Percentiles rank a stretch among this genome's conserved stretches.
These are phyloP conservation scores for Suhomyces vadensis DNA, from an alignment of 805 yeast genomes.

Conservation along the genomic window DNA sequence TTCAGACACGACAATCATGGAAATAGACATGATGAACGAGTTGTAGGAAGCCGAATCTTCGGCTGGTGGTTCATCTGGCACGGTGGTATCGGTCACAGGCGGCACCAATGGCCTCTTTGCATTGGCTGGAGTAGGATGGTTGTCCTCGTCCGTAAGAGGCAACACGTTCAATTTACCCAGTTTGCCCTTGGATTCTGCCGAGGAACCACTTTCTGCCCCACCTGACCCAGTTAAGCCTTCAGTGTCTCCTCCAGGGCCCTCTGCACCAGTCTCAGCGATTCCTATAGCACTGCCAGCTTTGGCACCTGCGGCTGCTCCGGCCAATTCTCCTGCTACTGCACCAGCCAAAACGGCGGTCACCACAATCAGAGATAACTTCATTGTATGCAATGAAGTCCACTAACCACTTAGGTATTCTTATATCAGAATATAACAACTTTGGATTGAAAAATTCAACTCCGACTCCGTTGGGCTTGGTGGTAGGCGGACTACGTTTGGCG, in stretches of 20 bases:
- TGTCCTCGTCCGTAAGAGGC: slow-evolving; percentile 25
- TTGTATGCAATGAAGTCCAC: not conserved
- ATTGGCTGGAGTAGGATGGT: slow-evolving; percentile 27
- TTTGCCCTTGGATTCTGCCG: not conserved
- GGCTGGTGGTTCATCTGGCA: slow-evolving; percentile 13
- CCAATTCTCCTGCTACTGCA: not conserved
- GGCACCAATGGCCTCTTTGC: slow-evolving; percentile 24
- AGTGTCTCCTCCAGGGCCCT: not conserved
- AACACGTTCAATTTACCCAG: slow-evolving; percentile 19
- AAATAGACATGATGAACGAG: slow-evolving; percentile 74
- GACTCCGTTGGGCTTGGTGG: slow-evolving; percentile 6
- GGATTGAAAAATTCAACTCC: slow-evolving; percentile 5
- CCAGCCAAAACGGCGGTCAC: not conserved
- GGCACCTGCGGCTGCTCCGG: slow-evolving; percentile 1
- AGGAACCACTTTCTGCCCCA: no score
- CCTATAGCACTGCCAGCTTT: not conserved
- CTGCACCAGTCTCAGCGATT: not conserved
- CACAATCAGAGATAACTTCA: slow-evolving; percentile 4
- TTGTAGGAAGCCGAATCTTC: slow-evolving; percentile 24
- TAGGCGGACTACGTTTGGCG: slow-evolving; percentile 3
- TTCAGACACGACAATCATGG: slow-evolving; percentile 94
- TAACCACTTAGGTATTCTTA: not conserved
- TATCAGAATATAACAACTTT: not conserved
- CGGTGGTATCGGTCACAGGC: not conserved
- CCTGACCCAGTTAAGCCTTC: not conserved